A percentile compares a stretch with the other conserved stretches of the same genome.
phyloP scores from a whole-genome alignment of 108 stramenopile species.

The Pseudonitzschia multiseries region DNA sequence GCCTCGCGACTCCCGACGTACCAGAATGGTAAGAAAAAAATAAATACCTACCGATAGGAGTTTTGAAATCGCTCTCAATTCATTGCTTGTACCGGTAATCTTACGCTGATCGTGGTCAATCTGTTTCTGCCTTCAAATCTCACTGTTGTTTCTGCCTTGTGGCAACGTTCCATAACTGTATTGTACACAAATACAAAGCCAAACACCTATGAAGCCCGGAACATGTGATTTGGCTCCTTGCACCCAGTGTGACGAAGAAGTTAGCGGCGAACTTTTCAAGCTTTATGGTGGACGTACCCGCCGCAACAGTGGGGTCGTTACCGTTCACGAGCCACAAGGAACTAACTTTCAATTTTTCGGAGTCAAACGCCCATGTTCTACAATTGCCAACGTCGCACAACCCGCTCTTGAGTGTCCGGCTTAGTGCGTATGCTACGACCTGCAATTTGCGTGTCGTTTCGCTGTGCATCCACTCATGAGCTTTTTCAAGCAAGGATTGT shows the following conservation, averaged over 20 bases:
- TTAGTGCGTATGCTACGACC: neutral
- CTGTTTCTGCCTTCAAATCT: neutral
- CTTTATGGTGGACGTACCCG: neutral
- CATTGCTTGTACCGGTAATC: too few relatives aligned
- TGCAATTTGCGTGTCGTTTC: too few relatives aligned
- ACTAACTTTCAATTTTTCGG: neutral
- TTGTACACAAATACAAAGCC: too few relatives aligned
- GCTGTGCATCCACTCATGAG: too few relatives aligned
- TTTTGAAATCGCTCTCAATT: too few relatives aligned
- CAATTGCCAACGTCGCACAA: neutral
- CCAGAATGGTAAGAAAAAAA: neutral
- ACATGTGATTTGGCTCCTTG: neutral
- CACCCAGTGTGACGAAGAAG: neutral
- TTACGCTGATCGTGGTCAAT: neutral
- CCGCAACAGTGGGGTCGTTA: conserved; percentile 1
- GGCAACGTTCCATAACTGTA: neutral
- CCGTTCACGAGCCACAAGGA: neutral
- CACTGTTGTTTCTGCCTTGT: neutral
- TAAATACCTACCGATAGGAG: too few relatives aligned
- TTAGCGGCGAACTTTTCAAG: neutral
- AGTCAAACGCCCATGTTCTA: neutral
- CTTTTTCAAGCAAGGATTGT: too few relatives aligned
- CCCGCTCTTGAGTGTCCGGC: neutral
- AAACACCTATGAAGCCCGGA: neutral
- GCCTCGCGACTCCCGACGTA: neutral